Base-by-base conservation (phyloP, 495 filamentous ascomycete species). In the Jackrogersella multiformis region DNA sequence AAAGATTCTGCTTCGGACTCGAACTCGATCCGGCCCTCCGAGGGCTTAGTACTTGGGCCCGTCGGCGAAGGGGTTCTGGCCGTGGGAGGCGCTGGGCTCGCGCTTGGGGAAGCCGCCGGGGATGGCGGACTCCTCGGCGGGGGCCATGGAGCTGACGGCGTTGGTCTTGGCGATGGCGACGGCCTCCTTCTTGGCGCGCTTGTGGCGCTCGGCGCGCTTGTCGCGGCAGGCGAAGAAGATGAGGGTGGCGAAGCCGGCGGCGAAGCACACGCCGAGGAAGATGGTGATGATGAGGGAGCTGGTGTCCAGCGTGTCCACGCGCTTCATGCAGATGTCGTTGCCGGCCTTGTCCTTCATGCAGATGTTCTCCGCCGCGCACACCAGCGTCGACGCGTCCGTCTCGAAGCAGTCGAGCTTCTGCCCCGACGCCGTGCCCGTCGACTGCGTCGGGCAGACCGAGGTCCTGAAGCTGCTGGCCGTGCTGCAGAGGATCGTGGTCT, bases 311-410 rank as follows among this genome's bases (percentile, higher is more conserved):
- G 8, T 2, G 64, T 80, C 68, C 9, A 78, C 45, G 34, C 73
- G 72, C 62, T 70, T 68, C 77, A 85, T 82, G 79, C 84, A 85
- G 15, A 42, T 18, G 39, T 64, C 59, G 52, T 68, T 60, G 57
- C 80, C 77, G 30, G 72, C 44, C 46, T 12, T 23, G 71, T 79
- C 71, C 10, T 54, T 61, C 44, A 61, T 61, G 80, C 84, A 86
- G 61, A 82, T 71, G 16, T 79, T 68, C n/a, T 73, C 79, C 15
- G 76, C 76, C 20, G 73, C 76, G 76, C 84, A 86, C 46, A 77
- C 74, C 7, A 63, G 15, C 1, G 69, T 70, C 45, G 76, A 53
- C 1, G 69, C 65, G 0, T 45, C 44, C 16, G 79, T 79, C 7
- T 76, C 51, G 57, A 69, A 75, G 78, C 82, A 85, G 13, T 74